These are phyloP conservation scores for Aspergillus bertholletiae DNA, from an alignment of 495 filamentous ascomycete species.

Conservation along the genomic window DNA sequence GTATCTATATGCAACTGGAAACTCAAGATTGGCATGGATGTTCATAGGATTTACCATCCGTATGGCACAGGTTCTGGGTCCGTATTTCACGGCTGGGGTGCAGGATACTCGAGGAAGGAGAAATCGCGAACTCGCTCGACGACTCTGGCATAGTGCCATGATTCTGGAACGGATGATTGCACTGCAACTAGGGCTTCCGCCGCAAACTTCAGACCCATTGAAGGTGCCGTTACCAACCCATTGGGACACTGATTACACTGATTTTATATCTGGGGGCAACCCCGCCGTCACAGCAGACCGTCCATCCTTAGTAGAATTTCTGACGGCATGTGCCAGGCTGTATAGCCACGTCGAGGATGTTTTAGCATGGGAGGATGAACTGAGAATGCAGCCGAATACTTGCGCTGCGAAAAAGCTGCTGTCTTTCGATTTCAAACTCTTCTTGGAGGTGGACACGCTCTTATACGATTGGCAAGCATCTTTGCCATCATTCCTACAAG, in stretches of 20 bases:
- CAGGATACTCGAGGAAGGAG: neutral
- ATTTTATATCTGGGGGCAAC: constrained; percentile 2
- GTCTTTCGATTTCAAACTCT: constrained; percentile 1
- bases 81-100: constrained; percentile 1
- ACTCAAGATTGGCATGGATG: constrained; percentile 11
- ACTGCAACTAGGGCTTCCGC: constrained; percentile 11
- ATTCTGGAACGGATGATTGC: constrained; percentile 13
- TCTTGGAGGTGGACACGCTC: constrained; percentile 8
- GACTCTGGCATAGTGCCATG: constrained; percentile 16
- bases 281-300: neutral
- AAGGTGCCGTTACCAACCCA: constrained; percentile 10
- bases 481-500: constrained; percentile 5
- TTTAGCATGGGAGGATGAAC: constrained; percentile 9
- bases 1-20: constrained; percentile 15
- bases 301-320: constrained; percentile 5
- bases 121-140: constrained; percentile 4
- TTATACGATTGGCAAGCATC: constrained; percentile 5
- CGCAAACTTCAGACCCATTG: constrained; percentile 1
- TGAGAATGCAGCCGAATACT: neutral
- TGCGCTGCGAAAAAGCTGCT: constrained; percentile 15
- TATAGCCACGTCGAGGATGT: constrained; percentile 15
- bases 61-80: constrained; percentile 5
- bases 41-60: constrained; percentile 6
- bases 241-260: constrained; percentile 12
- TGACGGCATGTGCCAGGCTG: constrained; percentile 7